Evolutionary conservation across 805 yeast species (phyloP), one percentile per base, ranked within the genome.

Genomic region (Torulaspora indica): DNA sequence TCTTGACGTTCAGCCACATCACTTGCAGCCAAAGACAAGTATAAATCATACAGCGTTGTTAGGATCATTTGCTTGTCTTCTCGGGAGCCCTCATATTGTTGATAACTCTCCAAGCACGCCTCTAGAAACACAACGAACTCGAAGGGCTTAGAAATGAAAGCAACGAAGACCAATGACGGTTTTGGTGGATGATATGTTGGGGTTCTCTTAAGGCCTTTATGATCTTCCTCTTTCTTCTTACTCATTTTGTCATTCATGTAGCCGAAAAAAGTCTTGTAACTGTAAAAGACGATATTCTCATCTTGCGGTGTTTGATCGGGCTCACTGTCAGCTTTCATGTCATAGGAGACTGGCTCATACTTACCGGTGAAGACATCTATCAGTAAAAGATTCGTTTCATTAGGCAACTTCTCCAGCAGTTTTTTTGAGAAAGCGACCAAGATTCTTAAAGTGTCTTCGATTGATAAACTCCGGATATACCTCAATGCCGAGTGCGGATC

Each of bases 101-200:
- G 89, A 58, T 85, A 85, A 9, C 85, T 74, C 54, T 82, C 86
- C 12, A 89, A 66, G 55, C 96, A 88, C 0, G 98, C 97, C 61
- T 93, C 98, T 45, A 93, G 64, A 51, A 93, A 93, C 6, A 86
- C 85, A 20, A 90, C 93, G 72, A 93, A 91, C 58, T 90, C 93
- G 57, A 81, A 77, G 0, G 93, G 89, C 59, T 85, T 87, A 52
- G 82, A 77, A n/a, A 85, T 78, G 61, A 93, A 93, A 1, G 95
- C 80, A 2, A 91, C 81, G 59, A 88, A 93, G 1, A 91, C 85
- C 31, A 91, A 71, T 35, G 89, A 74, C 5, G 98, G 98, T 40
- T 81, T 75, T 3, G 98, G 98, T 1, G 98, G 96, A 40, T 82
- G 82, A 62, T 93, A 93, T 0, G 93, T 85, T 12, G 90, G 83